Evolutionary conservation across 495 filamentous ascomycete genomes (phyloP).

Genomic region (Aspergillus sclerotiicarbonarius): DNA sequence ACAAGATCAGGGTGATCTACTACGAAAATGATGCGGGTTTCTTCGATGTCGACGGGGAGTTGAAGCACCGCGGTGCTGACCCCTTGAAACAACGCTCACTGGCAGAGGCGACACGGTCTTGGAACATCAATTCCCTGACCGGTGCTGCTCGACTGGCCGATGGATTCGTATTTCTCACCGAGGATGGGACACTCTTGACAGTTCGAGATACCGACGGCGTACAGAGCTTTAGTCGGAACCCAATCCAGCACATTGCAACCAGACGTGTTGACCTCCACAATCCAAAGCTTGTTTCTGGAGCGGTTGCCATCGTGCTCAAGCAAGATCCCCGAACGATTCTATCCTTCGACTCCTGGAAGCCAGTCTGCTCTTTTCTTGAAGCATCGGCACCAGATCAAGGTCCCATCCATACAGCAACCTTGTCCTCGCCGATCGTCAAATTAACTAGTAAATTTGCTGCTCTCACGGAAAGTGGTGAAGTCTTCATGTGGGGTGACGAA

Average conservation of each 20-base stretch:
- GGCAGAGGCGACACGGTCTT: background rate
- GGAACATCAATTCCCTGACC: background rate
- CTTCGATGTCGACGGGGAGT: background rate
- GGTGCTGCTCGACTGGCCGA: background rate
- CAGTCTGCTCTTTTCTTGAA: background rate
- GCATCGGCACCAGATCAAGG: background rate
- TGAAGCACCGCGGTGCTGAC: background rate
- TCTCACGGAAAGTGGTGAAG: background rate
- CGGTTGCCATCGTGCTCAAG: background rate
- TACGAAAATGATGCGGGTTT: background rate
- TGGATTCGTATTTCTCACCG: background rate
- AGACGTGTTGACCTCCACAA: background rate
- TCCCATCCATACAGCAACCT: background rate
- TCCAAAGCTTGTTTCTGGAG: background rate
- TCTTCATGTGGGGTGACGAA: background rate
- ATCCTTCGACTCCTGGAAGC: conserved; percentile 1
- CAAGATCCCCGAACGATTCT: background rate
- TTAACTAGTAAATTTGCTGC: background rate
- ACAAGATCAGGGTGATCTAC: background rate
- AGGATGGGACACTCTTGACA: background rate
- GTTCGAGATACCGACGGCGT: background rate
- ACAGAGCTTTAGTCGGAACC: background rate
- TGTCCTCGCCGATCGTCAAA: conserved; percentile 1
- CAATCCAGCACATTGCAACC: background rate
- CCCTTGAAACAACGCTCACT: background rate